These are phyloP conservation scores for Leptosphaerulina australis DNA, from an alignment of 2,329 filamentous ascomycete genomes.

Conservation along the genomic window DNA sequence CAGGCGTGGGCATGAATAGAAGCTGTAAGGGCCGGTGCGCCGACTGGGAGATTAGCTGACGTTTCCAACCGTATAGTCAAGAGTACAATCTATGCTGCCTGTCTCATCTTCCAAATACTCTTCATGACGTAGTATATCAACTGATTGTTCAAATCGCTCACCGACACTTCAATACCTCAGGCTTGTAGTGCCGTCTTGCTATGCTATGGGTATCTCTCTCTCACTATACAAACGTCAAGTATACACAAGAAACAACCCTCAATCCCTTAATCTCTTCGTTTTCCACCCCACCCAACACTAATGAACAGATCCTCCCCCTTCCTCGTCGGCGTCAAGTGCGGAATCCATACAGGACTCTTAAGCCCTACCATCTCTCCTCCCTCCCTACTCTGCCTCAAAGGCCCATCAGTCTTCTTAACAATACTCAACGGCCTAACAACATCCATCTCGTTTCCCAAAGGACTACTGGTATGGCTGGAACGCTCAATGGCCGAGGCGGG, in stretches of 20 bases:
- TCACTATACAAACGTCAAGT: conserved; percentile 1
- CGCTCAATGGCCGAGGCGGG: conserved; percentile 29
- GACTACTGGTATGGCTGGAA: conserved; percentile 25
- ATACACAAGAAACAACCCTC: conserved; percentile 3
- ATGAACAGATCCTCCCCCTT: conserved; percentile 69
- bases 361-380: conserved; percentile 31
- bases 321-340: conserved; percentile 69
- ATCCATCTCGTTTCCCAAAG: conserved; percentile 30
- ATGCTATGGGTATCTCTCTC: conserved; percentile 6
- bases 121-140: too few species aligned
- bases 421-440: conserved; percentile 39
- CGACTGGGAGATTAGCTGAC: too few species aligned
- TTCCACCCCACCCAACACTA: conserved; percentile 41
- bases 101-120: too few species aligned
- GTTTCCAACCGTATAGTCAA: too few species aligned
- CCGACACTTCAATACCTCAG: too few species aligned
- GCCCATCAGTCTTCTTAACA: conserved; percentile 6
- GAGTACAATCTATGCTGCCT: too few species aligned
- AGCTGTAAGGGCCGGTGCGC: too few species aligned
- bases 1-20: too few species aligned
- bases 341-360: conserved; percentile 63
- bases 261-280: neutral
- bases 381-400: neutral
- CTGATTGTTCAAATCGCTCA: too few species aligned
- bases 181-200: too few species aligned